Percentiles rank a stretch among this genome's conserved stretches.
These are phyloP conservation scores for Stylosanthes scabra DNA, from an alignment of 331 rosid species.

Conservation along the genomic window DNA sequence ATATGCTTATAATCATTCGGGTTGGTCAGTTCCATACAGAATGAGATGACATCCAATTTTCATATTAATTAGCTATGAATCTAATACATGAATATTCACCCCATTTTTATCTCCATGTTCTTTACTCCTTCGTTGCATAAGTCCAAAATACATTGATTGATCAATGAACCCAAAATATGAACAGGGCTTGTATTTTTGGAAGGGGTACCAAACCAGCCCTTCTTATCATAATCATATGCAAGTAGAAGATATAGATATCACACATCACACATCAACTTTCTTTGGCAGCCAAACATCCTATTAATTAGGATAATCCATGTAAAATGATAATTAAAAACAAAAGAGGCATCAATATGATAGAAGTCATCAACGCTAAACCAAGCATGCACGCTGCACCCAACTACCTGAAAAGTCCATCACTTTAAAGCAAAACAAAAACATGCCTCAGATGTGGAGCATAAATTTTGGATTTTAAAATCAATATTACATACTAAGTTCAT, in stretches of 20 bases:
- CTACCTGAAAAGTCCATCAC: background rate
- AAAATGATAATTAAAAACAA: background rate
- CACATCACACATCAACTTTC: constrained; percentile 1
- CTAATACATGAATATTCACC: background rate
- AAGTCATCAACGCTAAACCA: constrained; percentile 1
- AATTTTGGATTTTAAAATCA: background rate
- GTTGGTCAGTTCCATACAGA: too few relatives aligned
- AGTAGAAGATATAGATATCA: background rate
- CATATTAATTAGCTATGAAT: background rate
- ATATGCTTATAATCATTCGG: too few relatives aligned
- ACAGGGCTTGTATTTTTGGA: too few relatives aligned
- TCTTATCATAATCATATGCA: background rate
- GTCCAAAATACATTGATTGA: too few relatives aligned
- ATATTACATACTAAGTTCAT: background rate
- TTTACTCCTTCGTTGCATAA: too few relatives aligned
- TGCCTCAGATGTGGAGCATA: background rate
- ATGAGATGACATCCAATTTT: too few relatives aligned
- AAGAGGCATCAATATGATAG: background rate
- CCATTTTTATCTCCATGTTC: too few relatives aligned
- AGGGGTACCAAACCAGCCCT: background rate
- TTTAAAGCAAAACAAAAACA: constrained; percentile 11
- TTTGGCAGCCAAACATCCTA: constrained; percentile 13
- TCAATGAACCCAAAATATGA: too few relatives aligned
- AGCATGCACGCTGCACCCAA: constrained; percentile 8
- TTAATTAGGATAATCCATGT: background rate